These are phyloP conservation scores for Scheffersomyces titani DNA, from an alignment of 1,139 yeast genomes.

Conservation along the genomic window DNA sequence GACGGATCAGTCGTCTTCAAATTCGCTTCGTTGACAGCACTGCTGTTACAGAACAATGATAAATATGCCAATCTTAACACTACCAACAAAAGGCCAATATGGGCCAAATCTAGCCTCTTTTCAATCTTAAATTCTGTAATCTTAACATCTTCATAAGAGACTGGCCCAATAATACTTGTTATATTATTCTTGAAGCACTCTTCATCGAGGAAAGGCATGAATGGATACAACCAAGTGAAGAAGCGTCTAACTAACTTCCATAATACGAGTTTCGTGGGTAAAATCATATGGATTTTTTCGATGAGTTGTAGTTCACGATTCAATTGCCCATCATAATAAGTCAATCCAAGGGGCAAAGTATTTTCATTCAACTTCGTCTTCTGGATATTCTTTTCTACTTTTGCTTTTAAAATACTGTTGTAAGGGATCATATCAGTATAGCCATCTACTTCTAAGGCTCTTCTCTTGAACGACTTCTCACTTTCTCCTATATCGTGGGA, in stretches of 20 bases:
- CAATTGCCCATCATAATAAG: slow-evolving; percentile 30
- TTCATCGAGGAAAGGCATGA: slow-evolving; percentile 38
- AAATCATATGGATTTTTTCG: slow-evolving; percentile 30
- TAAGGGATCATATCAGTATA: slow-evolving; percentile 27
- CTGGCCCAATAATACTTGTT: slow-evolving; percentile 26
- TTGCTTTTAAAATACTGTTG: slow-evolving; percentile 22
- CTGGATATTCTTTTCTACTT: slow-evolving; percentile 15
- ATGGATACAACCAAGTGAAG: slow-evolving; percentile 33
- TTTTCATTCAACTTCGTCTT: slow-evolving; percentile 16
- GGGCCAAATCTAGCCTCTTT: slow-evolving; percentile 32
- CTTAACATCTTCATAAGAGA: slow-evolving; percentile 20
- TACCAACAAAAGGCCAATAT: slow-evolving; percentile 29
- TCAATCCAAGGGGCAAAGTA: slow-evolving; percentile 29
- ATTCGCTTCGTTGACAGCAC: slow-evolving; percentile 22
- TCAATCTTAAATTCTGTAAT: slow-evolving; percentile 23
- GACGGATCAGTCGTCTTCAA: slow-evolving; percentile 19
- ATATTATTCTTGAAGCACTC: slow-evolving; percentile 20
- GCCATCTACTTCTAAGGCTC: slow-evolving; percentile 32
- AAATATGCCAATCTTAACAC: slow-evolving; percentile 31
- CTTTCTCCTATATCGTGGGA: slow-evolving; percentile 11
- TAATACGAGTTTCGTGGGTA: slow-evolving; percentile 34
- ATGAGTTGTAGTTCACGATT: slow-evolving; percentile 32
- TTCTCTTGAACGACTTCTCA: slow-evolving; percentile 23
- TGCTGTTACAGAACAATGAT: slow-evolving; percentile 22
- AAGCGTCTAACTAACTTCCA: slow-evolving; percentile 33